A percentile compares a stretch with the other conserved stretches of the same genome.
These are phyloP conservation scores for Tylopilus felleus DNA, from an alignment of 768 basidiomycete species.

Conservation along the genomic window DNA sequence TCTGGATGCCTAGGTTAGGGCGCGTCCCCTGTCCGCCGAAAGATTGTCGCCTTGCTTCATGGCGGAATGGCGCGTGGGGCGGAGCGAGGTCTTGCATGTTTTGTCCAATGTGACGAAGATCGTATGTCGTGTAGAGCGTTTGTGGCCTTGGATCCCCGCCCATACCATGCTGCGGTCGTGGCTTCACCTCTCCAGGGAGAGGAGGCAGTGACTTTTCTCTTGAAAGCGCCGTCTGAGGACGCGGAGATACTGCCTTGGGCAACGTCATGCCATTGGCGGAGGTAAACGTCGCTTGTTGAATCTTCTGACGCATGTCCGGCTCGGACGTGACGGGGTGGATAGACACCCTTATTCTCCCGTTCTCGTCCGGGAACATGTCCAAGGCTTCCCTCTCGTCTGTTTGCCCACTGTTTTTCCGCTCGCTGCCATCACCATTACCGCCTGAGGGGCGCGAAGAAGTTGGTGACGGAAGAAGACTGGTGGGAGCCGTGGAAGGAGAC, in stretches of 20 bases:
- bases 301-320: constrained; percentile 54
- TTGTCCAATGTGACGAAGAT: constrained; percentile 48
- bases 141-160: constrained; percentile 52
- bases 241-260: constrained; percentile 19
- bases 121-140: constrained; percentile 61
- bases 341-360: constrained; percentile 36
- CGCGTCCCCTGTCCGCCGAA: constrained; percentile 65
- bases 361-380: constrained; percentile 29
- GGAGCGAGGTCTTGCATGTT: constrained; percentile 50
- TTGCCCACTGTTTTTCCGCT: constrained; percentile 39
- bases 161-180: constrained; percentile 34
- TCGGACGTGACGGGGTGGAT: constrained; percentile 59
- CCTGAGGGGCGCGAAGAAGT: constrained; percentile 66
- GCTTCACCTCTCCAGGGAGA: constrained; percentile 55
- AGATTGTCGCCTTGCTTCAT: constrained; percentile 67
- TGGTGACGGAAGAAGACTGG: constrained; percentile 72
- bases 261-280: constrained; percentile 32
- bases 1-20: constrained; percentile 51
- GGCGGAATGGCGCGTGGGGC: constrained; percentile 63
- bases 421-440: constrained; percentile 51
- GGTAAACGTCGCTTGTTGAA: constrained; percentile 35
- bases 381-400: constrained; percentile 44
- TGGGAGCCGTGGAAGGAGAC: constrained; percentile 73
- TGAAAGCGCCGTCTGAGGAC: constrained; percentile 27
- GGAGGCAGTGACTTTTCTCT: constrained; percentile 80